phyloP scores from a whole-genome alignment of 768 basidiomycete species.

The Rhizopogon vulgaris region DNA sequence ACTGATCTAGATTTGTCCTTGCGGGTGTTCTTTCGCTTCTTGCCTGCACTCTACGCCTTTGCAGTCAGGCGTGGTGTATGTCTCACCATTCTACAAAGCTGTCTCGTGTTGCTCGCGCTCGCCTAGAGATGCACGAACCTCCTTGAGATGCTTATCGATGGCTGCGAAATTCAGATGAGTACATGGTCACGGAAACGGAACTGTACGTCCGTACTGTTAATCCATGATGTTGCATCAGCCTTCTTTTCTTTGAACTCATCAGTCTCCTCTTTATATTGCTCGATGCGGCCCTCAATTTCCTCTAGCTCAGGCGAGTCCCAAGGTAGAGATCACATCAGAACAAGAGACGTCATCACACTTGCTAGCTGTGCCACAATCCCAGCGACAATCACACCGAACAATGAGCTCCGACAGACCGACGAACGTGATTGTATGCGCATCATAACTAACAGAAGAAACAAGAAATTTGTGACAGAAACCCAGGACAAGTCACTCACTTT shows the following conservation, averaged over 20 bases:
- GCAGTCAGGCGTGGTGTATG: constrained; percentile 34
- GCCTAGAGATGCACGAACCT: constrained; percentile 26
- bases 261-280: constrained; percentile 27
- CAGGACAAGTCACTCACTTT: constrained; percentile 35
- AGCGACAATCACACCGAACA: background rate
- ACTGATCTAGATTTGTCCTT: constrained; percentile 34
- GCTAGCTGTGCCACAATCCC: constrained; percentile 32
- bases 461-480: background rate
- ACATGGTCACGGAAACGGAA: background rate
- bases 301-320: constrained; percentile 44
- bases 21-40: constrained; percentile 46
- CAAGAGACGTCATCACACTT: constrained; percentile 63
- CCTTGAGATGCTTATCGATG: constrained; percentile 34
- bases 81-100: constrained; percentile 38
- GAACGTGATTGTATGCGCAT: constrained; percentile 54
- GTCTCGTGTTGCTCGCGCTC: constrained; percentile 43
- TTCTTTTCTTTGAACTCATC: constrained; percentile 38
- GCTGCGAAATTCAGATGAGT: constrained; percentile 20
- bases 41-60: constrained; percentile 15
- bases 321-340: constrained; percentile 46
- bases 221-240: constrained; percentile 27
- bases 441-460: constrained; percentile 35
- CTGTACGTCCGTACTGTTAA: constrained; percentile 33
- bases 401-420: constrained; percentile 33
- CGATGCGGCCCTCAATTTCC: constrained; percentile 42